A percentile compares a stretch with the other conserved stretches of the same genome.
Evolutionary conservation across 169 alveolate species (phyloP).

Genomic region (Eimeria praecox): DNA sequence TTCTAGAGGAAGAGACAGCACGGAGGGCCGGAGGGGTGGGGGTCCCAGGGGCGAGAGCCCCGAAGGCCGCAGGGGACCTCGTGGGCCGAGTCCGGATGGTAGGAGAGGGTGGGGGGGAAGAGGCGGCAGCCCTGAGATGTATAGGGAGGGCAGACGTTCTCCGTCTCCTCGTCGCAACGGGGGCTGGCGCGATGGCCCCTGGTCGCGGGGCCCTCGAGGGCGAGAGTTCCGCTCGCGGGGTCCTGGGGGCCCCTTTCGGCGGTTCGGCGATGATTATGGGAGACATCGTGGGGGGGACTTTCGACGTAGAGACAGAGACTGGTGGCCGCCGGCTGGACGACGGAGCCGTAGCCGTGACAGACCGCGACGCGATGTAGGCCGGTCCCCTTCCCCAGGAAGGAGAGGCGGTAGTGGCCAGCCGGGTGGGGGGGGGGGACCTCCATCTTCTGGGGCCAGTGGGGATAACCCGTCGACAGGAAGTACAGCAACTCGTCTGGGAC

Average conservation of each 20-base stretch:
- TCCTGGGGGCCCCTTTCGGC: slow-evolving; percentile 74
- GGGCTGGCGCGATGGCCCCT: slow-evolving; percentile 65
- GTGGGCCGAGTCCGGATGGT: slow-evolving; percentile 37
- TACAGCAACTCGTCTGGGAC: slow-evolving; percentile 60
- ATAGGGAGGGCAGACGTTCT: slow-evolving; percentile 23
- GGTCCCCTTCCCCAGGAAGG: slow-evolving; percentile 55
- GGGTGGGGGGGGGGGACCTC: slow-evolving; percentile 81
- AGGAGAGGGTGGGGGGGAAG: slow-evolving; percentile 47
- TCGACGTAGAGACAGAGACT: slow-evolving; percentile 67
- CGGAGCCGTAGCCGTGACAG: slow-evolving; percentile 76
- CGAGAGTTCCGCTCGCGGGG: slow-evolving; percentile 61
- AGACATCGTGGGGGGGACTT: slow-evolving; percentile 69
- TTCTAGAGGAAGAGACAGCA: background rate
- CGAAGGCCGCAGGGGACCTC: slow-evolving; percentile 34
- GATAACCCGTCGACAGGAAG: slow-evolving; percentile 5
- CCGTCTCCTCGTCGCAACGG: slow-evolving; percentile 46
- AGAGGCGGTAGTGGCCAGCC: slow-evolving; percentile 39
- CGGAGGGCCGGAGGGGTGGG: slow-evolving; percentile 64
- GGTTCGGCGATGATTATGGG: slow-evolving; percentile 64
- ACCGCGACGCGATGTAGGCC: slow-evolving; percentile 39
- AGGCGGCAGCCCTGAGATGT: slow-evolving; percentile 66
- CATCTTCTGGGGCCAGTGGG: slow-evolving; percentile 17
- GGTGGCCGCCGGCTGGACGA: slow-evolving; percentile 73
- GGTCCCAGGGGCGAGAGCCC: slow-evolving; percentile 40
- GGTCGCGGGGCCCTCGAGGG: slow-evolving; percentile 53